A percentile compares a stretch with the other conserved stretches of the same genome.
Conservation (phyloP, 2,329 filamentous ascomycete genomes). For the Alternaria brassicae region DNA sequence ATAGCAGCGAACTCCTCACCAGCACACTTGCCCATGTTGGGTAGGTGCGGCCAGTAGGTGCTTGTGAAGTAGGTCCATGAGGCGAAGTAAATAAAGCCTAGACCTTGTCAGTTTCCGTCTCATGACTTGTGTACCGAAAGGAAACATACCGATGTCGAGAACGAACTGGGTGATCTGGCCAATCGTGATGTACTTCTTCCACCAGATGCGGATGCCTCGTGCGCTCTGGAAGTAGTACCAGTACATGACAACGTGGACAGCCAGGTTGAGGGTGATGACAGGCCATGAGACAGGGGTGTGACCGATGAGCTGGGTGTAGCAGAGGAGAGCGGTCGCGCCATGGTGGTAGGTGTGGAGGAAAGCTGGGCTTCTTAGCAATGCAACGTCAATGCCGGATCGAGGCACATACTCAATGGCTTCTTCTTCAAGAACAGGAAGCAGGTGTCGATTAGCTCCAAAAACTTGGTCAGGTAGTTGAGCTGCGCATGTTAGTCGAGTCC, state of each 20-base stretch:
- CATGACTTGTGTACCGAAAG: background rate
- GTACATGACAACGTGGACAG: conserved; percentile 98
- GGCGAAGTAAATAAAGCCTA: conserved; percentile 97
- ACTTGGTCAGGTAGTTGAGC: conserved; percentile 99
- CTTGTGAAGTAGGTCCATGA: conserved; percentile 99
- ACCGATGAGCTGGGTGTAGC: conserved; percentile 96
- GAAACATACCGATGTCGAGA: conserved; percentile 83
- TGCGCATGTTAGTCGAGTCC: conserved; percentile 56
- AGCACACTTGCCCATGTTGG: conserved; percentile 84
- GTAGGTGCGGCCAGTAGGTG: conserved; percentile 85
- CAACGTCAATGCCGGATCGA: background rate
- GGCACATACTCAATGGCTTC: conserved; percentile 82
- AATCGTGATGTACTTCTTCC: conserved; percentile 99
- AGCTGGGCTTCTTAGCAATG: conserved; percentile 54
- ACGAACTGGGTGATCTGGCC: conserved; percentile 97
- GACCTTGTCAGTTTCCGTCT: conserved; percentile 26
- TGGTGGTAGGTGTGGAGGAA: conserved; percentile 99
- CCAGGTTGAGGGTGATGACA: conserved; percentile 88
- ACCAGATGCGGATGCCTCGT: conserved; percentile 94
- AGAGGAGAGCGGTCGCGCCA: conserved; percentile 93
- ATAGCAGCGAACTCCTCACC: conserved; percentile 97
- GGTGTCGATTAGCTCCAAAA: conserved; percentile 93
- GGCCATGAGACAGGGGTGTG: conserved; percentile 95
- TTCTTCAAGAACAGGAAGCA: conserved; percentile 99
- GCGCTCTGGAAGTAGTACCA: conserved; percentile 99